Evolutionary conservation across 2,329 filamentous ascomycete species (phyloP), one percentile per base, ranked within the genome.

Genomic region (Cladosporium sp.): DNA sequence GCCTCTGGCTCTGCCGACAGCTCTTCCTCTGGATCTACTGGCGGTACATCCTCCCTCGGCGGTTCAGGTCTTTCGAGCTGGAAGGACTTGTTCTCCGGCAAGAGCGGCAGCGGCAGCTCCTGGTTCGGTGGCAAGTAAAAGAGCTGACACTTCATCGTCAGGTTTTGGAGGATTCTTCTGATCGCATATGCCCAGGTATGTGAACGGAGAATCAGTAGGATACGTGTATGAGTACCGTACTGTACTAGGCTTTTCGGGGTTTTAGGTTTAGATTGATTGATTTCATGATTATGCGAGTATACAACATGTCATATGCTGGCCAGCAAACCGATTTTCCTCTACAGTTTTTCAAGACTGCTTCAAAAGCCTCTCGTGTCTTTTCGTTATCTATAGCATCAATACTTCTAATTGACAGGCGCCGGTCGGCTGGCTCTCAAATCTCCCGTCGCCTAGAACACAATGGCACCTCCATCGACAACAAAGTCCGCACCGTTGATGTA

Each of bases 401-500:
- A n/a, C 41, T 24, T 3, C 41, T 44, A 3, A 21, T 21, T 2
- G 15, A 44, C 18, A 44, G 38, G 18, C 15, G 7, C 18, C 3
- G 38, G 6, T n/a, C n/a, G 38, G 10, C 18, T 44, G 38, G n/a
- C 8, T 47, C 41, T 4, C 8, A 1, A 47, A 3, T 4, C n/a
- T 0, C 3, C 8, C 3, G 8, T 11, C n/a, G 12, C 34, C 21
- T 66, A 76, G 52, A 75, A 76, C 14, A 74, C 71, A 32, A 68
- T 72, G 24, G 71, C 73, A 15, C 74, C 74, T 59, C 77, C 77
- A 68, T 79, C 77, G 66, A 78, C 72, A 3, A 78, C 71, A 66
- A 78, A 72, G 68, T 79, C 77, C 10, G 75, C 75, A 1, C 77
- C 77, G 64, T 76, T 78, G 62, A 79, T 76, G 63, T 78, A 78